phyloP scores from a whole-genome alignment of 106 monocot genomes.

The Dioscorea zingiberensis region DNA sequence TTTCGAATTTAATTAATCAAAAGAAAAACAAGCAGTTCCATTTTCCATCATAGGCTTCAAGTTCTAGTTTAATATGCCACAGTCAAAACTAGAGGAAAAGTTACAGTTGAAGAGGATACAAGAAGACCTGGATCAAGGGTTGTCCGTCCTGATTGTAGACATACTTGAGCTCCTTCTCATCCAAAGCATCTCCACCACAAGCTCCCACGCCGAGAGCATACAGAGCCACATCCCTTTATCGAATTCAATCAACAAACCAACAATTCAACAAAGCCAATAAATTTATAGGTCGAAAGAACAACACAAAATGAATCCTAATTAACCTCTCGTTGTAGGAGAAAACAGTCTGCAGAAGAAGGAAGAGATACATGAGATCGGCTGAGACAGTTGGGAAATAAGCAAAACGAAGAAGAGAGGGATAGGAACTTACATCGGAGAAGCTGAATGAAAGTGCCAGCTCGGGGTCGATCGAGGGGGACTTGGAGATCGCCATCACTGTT shows the following conservation, averaged over 20 bases:
- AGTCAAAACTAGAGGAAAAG: too few species aligned
- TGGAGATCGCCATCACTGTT: background rate
- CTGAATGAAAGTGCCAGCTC: slow-evolving; percentile 66
- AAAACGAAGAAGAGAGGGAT: background rate
- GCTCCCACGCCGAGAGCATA: slow-evolving; percentile 91
- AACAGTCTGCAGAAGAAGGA: slow-evolving; percentile 25
- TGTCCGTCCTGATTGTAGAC: slow-evolving; percentile 81
- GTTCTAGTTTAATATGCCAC: too few species aligned
- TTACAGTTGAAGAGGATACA: background rate
- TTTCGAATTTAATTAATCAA: too few species aligned
- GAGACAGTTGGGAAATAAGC: background rate
- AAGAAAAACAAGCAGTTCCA: too few species aligned
- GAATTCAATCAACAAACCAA: background rate
- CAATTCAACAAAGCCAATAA: background rate
- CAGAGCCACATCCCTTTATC: slow-evolving; percentile 61
- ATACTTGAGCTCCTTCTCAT: slow-evolving; percentile 80
- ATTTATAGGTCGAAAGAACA: background rate
- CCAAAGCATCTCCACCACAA: slow-evolving; percentile 60
- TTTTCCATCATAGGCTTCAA: too few species aligned
- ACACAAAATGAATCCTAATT: background rate
- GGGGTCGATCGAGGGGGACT: slow-evolving; percentile 38
- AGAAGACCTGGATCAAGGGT: slow-evolving; percentile 46
- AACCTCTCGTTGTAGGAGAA: slow-evolving; percentile 85
- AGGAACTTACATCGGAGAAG: slow-evolving; percentile 62
- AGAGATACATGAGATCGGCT: background rate